phyloP scores from a whole-genome alignment of 2,329 filamentous ascomycete genomes.

The Cordyceps fumosorosea region DNA sequence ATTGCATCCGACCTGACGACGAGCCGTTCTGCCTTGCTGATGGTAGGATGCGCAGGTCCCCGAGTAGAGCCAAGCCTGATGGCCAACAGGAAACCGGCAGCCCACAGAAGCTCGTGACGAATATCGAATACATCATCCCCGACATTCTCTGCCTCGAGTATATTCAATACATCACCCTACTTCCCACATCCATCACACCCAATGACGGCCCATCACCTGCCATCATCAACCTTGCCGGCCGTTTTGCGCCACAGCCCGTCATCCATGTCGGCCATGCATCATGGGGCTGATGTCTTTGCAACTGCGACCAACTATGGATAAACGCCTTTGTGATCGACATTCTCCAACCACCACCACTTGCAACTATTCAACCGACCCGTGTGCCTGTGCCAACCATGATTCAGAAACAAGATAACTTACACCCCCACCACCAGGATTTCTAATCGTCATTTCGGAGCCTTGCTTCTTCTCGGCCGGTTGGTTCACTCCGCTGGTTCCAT shows the following conservation, averaged over 20 bases:
- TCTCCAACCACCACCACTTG: background rate
- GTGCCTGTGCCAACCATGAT: background rate
- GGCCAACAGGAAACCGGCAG: background rate
- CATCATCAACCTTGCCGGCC: background rate
- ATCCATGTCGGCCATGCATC: background rate
- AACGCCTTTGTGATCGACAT: background rate
- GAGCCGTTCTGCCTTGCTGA: background rate
- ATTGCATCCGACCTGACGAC: background rate
- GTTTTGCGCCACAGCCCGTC: background rate
- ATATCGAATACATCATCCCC: background rate
- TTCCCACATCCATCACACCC: background rate
- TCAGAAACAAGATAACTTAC: background rate
- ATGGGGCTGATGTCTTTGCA: background rate
- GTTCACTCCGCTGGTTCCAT: background rate
- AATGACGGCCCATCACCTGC: background rate
- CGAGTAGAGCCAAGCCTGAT: background rate
- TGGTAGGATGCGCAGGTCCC: background rate
- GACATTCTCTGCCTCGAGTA: background rate
- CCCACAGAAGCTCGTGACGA: background rate
- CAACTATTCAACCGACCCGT: background rate
- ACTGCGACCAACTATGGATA: background rate
- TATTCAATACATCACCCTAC: background rate
- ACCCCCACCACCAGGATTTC: background rate
- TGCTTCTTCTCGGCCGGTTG: background rate
- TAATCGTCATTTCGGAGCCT: slow-evolving; percentile 1